Percentiles rank a stretch among this genome's conserved stretches.
Evolutionary conservation across 345 rosid genomes (phyloP).

Genomic region (Syzygium aqueum): DNA sequence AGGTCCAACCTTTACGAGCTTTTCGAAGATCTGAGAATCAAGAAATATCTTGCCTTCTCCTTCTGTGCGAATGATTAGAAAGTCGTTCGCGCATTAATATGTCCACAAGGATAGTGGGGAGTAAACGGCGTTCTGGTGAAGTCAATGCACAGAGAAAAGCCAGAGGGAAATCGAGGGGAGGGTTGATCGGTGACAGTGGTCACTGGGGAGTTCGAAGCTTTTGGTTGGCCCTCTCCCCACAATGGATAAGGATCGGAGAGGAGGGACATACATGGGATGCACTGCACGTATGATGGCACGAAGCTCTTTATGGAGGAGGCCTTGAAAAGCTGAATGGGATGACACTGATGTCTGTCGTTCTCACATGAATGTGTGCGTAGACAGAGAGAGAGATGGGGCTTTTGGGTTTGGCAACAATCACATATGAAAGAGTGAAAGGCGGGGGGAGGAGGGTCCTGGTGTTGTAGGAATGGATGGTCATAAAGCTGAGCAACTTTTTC

Average conservation of each 20-base stretch:
- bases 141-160: background rate
- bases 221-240: background rate
- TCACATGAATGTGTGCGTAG: background rate
- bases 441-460: background rate
- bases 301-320: background rate
- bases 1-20: background rate
- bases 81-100: background rate
- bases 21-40: background rate
- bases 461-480: background rate
- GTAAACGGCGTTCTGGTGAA: background rate
- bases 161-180: background rate
- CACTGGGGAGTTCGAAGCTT: background rate
- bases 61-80: background rate
- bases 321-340: background rate
- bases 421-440: background rate
- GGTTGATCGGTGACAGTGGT: background rate
- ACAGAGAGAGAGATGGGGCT: background rate
- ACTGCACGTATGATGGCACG: background rate
- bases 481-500: background rate
- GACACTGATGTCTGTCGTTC: background rate
- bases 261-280: background rate
- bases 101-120: background rate
- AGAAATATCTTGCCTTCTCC: background rate
- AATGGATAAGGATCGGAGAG: background rate
- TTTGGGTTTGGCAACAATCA: background rate